Evolutionary conservation across 805 yeast species (phyloP), one percentile per base, ranked within the genome.

Genomic region (Candida yuanshanica): DNA sequence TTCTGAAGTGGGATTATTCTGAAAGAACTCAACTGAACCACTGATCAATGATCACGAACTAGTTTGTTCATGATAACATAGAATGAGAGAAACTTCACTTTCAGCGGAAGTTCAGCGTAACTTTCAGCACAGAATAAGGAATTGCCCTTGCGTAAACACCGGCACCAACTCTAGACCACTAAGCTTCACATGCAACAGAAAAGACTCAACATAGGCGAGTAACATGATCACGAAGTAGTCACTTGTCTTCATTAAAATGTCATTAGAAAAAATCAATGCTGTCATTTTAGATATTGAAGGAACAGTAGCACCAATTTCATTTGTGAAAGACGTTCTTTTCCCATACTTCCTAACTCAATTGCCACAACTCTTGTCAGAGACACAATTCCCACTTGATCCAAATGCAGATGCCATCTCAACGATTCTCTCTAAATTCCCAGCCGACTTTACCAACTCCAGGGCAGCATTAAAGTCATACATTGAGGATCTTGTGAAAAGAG

Each of bases 251-350:
- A 11, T 24, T 12, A 27, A 5, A 31, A 31, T 31, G 22, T 11
- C 34, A 31, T 5, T 18, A 9, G 8, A 31, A 5, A 31, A 31
- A 9, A 31, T 31, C 14, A 31, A 13, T n/a, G 12, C 70, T 1
- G 55, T 76, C 9, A 59, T 83, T 2, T 68, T 89, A 6, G 95
- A 87, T 50, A 87, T 88, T 26, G 98, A 90, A 58, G 98, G 98
- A 14, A 90, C 97, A 0, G 79, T 90, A 23, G 90, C 97, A 56
- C 90, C 96, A 4, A 89, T 90, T 17, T 72, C 90, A 1, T 90
- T 90, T 56, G 98, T 90, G 33, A 83, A 84, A 52, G 89, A 85
- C 22, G 69, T 66, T 2, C 63, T 90, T 25, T 83, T 79, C 62
- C 96, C 96, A 0, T 89, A 75, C 56, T 90, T 93, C 48, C 58